Evolutionary conservation across 2,329 filamentous ascomycete genomes (phyloP).

Genomic region (Fusarium coicis): DNA sequence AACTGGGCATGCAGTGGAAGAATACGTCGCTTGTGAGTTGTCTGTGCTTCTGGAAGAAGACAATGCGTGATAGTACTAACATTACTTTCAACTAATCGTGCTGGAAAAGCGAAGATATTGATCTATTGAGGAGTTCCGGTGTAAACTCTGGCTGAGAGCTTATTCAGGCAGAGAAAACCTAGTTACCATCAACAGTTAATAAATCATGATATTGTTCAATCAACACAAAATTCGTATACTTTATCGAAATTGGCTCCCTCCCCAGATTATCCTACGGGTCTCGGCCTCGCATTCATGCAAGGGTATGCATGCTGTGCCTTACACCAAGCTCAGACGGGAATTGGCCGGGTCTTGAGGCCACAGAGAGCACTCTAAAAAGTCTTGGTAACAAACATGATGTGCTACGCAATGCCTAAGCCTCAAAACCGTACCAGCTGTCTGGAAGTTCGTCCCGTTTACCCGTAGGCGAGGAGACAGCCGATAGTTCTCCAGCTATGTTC

Average conservation of each 20-base stretch:
- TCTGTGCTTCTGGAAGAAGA: conserved; percentile 24
- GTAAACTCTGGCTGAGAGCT: too few relatives aligned
- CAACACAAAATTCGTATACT: neutral
- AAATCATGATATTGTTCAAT: neutral
- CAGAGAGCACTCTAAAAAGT: neutral
- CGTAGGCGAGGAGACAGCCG: neutral
- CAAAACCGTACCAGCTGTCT: neutral
- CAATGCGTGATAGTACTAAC: neutral
- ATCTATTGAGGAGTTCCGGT: neutral
- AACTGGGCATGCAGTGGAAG: conserved; percentile 28
- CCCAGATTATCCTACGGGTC: neutral
- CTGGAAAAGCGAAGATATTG: too few relatives aligned
- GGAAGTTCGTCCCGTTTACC: neutral
- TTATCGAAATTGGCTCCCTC: neutral
- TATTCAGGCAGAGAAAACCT: too few relatives aligned
- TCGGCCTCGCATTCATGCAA: neutral
- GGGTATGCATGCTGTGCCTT: neutral
- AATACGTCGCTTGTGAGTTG: conserved; percentile 35
- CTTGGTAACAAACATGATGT: neutral
- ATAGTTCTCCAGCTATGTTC: neutral
- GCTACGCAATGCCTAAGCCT: neutral
- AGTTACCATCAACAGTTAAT: neutral
- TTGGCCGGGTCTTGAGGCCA: neutral
- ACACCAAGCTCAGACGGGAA: conserved; percentile 1
- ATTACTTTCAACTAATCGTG: neutral